These are phyloP conservation scores for Chrysochromulina parva DNA, from an alignment of 78 protist genomes.

Conservation along the genomic window DNA sequence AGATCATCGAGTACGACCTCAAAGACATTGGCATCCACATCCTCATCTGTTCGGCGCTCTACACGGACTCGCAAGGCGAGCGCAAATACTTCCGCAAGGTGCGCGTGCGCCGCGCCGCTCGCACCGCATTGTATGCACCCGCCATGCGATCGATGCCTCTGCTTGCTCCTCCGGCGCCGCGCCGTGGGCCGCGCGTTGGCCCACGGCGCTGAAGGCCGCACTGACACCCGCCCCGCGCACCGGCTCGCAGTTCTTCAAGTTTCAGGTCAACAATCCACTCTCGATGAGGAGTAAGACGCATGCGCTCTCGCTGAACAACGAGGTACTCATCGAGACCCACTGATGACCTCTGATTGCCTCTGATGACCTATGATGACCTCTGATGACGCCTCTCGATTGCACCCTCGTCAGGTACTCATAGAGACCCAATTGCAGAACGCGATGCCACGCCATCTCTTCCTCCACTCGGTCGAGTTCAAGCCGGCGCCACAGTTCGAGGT, in stretches of 20 bases:
- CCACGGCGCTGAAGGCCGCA: too few species aligned
- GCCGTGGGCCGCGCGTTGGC: too few species aligned
- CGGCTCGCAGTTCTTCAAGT: background rate
- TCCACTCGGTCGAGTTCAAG: background rate
- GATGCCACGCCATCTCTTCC: background rate
- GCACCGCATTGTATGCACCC: too few species aligned
- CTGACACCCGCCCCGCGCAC: too few species aligned
- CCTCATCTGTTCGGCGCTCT: background rate
- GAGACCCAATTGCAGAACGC: background rate
- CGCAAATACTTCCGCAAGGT: background rate
- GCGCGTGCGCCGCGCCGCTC: too few species aligned
- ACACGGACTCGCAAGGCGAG: background rate
- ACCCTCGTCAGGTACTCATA: too few species aligned
- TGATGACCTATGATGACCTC: too few species aligned
- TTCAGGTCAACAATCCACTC: slow-evolving; percentile 10
- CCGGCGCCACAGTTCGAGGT: background rate
- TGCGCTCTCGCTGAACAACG: background rate
- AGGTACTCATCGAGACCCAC: background rate
- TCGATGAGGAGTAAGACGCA: background rate
- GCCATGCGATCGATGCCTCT: too few species aligned
- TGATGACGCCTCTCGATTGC: too few species aligned
- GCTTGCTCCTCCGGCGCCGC: too few species aligned
- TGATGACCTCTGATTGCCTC: too few species aligned
- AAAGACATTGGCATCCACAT: background rate
- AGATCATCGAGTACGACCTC: background rate